Percentiles rank a stretch among this genome's conserved stretches.
These are phyloP conservation scores for Alternaria conjuncta DNA, from an alignment of 2,329 filamentous ascomycete genomes.

Conservation along the genomic window DNA sequence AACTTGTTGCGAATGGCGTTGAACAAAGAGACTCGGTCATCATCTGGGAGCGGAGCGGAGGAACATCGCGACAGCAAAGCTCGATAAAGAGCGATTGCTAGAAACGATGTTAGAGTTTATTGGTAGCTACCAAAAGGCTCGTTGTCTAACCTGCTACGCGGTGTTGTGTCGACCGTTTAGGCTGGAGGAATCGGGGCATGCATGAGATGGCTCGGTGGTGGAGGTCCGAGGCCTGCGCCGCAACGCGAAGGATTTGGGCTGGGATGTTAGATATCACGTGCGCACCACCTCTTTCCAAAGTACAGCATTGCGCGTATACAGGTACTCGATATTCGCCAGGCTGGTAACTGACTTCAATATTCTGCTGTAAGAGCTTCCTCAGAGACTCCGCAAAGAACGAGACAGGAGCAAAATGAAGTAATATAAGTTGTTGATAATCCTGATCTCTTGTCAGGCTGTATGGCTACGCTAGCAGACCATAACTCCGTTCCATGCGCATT, in stretches of 20 bases:
- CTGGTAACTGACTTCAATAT: not conserved
- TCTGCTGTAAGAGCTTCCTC: not conserved
- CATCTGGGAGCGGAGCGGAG: slow-evolving; percentile 60
- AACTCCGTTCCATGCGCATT: slow-evolving; percentile 44
- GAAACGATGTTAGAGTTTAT: slow-evolving; percentile 3
- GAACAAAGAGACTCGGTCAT: slow-evolving; percentile 59
- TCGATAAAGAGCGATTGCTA: slow-evolving; percentile 74
- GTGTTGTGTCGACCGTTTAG: slow-evolving; percentile 57
- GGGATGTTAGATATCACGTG: slow-evolving; percentile 33
- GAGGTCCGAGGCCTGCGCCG: slow-evolving; percentile 5
- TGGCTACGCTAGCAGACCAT: slow-evolving; percentile 19
- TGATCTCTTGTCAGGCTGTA: slow-evolving; percentile 15
- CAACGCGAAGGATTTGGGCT: slow-evolving; percentile 18
- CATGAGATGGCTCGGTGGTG: slow-evolving; percentile 35
- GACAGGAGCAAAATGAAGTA: not conserved
- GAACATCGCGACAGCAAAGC: slow-evolving; percentile 68
- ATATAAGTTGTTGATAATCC: slow-evolving; percentile 13
- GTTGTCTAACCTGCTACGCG: slow-evolving; percentile 57
- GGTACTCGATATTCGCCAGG: not conserved
- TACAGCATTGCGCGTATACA: not conserved
- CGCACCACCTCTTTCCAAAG: not conserved
- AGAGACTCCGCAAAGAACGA: not conserved
- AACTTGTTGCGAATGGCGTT: slow-evolving; percentile 69
- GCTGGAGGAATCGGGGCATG: slow-evolving; percentile 56
- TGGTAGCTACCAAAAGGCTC: not conserved